phyloP scores from a whole-genome alignment of 2,329 filamentous ascomycete species.

The Fusarium ambrosium region DNA sequence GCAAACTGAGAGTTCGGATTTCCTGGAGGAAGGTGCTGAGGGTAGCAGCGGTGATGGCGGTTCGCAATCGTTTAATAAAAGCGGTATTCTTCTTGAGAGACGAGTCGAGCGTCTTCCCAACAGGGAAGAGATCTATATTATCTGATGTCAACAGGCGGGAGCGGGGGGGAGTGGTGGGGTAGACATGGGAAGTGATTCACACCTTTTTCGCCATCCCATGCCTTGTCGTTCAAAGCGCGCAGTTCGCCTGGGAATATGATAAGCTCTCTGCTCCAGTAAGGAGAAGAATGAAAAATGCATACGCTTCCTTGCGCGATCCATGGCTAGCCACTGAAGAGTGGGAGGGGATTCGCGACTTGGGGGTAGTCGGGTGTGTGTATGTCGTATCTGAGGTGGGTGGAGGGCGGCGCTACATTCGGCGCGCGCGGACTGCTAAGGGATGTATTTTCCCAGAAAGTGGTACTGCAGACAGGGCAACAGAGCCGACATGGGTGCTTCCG shows the following conservation, averaged over 20 bases:
- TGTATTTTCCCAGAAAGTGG: conserved; percentile 54
- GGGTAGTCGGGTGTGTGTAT: conserved; percentile 31
- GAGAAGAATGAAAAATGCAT: conserved; percentile 44
- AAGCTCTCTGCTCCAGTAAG: conserved; percentile 15
- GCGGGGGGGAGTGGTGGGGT: conserved; percentile 33
- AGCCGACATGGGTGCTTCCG: conserved; percentile 57
- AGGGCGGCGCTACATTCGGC: conserved; percentile 63
- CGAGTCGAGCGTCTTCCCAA: conserved; percentile 87
- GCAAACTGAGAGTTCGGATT: conserved; percentile 88
- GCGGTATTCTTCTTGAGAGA: conserved; percentile 98
- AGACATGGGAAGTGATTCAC: conserved; percentile 42
- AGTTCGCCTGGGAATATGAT: conserved; percentile 77
- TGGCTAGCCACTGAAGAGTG: conserved; percentile 57
- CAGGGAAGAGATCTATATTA: conserved; percentile 78
- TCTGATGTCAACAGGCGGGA: conserved; percentile 34
- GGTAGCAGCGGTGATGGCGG: conserved; percentile 84
- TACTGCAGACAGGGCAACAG: conserved; percentile 52
- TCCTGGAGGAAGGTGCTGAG: conserved; percentile 89
- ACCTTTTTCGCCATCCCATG: conserved; percentile 93
- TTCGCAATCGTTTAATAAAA: conserved; percentile 96
- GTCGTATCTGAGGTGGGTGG: conserved; percentile 31
- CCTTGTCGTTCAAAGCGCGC: conserved; percentile 86
- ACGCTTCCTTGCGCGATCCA: conserved; percentile 78
- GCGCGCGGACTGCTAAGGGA: conserved; percentile 58
- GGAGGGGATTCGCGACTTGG: conserved; percentile 44